These are phyloP conservation scores for Penicillium concentricum DNA, from an alignment of 2,329 filamentous ascomycete genomes.

Conservation along the genomic window DNA sequence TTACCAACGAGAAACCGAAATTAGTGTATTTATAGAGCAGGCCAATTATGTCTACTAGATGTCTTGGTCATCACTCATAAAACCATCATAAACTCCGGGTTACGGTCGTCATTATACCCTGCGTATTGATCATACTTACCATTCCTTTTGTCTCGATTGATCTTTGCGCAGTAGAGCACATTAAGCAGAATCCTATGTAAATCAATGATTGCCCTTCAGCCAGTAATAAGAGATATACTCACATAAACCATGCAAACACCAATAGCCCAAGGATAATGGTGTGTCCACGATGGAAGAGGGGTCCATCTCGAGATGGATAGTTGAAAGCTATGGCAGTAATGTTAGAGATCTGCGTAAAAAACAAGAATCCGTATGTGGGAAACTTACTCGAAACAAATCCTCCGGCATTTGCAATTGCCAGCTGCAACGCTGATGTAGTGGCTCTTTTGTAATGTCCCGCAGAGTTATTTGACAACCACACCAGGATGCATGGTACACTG, in stretches of 20 bases:
- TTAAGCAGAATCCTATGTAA: conserved; percentile 56
- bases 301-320: conserved; percentile 57
- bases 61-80: conserved; percentile 40
- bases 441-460: conserved; percentile 70
- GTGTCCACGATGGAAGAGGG: conserved; percentile 61
- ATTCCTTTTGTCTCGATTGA: conserved; percentile 61
- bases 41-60: neutral
- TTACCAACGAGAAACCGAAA: neutral
- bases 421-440: conserved; percentile 63
- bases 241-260: conserved; percentile 64
- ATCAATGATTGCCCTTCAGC: neutral
- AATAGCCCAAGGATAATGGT: conserved; percentile 60
- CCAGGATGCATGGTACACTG: conserved; percentile 62
- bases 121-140: conserved; percentile 60
- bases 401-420: conserved; percentile 66
- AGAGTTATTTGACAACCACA: conserved; percentile 67
- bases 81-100: conserved; percentile 62
- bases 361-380: neutral
- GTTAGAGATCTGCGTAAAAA: neutral
- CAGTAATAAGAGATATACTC: conserved; percentile 34
- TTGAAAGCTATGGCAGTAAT: conserved; percentile 47
- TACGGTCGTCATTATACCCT: conserved; percentile 62
- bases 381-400: conserved; percentile 62
- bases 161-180: conserved; percentile 61
- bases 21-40: neutral